A percentile compares a stretch with the other conserved stretches of the same genome.
Conservation (phyloP, 306 rosid species). For the Cicer arietinum region DNA sequence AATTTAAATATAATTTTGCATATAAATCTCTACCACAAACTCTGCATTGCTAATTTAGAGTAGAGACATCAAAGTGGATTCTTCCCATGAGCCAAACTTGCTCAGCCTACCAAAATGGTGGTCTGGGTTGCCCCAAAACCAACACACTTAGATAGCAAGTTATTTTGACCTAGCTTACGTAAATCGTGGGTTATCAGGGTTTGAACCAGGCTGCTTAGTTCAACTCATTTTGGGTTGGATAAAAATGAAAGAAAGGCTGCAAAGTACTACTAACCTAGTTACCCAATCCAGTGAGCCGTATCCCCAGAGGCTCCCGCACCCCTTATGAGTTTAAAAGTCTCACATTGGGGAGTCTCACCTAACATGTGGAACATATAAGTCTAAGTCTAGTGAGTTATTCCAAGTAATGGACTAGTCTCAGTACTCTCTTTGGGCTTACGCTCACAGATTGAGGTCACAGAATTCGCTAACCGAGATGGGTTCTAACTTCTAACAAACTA, state of each 20-base stretch:
- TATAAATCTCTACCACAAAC: not conserved
- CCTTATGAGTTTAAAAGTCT: not conserved
- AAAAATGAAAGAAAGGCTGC: not conserved
- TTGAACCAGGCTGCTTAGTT: not conserved
- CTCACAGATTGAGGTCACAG: not conserved
- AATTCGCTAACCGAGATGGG: not conserved
- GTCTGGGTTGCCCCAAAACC: not conserved
- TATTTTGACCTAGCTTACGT: not conserved
- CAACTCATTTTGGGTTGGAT: not conserved
- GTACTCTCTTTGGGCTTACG: not conserved
- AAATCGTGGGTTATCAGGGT: not conserved
- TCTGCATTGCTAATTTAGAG: not conserved
- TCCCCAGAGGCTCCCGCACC: not conserved
- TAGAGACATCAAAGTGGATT: not conserved
- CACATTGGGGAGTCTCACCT: not conserved
- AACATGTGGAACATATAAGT: not conserved
- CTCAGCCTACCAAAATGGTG: not conserved
- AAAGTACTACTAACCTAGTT: not conserved
- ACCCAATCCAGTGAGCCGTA: not conserved
- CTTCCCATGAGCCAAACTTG: not conserved
- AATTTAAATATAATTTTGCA: not conserved
- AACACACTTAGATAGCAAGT: not conserved
- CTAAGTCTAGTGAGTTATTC: not conserved
- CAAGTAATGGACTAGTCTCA: not conserved
- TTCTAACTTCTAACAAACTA: not conserved